phyloP scores from a whole-genome alignment of 2,329 filamentous ascomycete genomes.

The Endocalyx cinctus region DNA sequence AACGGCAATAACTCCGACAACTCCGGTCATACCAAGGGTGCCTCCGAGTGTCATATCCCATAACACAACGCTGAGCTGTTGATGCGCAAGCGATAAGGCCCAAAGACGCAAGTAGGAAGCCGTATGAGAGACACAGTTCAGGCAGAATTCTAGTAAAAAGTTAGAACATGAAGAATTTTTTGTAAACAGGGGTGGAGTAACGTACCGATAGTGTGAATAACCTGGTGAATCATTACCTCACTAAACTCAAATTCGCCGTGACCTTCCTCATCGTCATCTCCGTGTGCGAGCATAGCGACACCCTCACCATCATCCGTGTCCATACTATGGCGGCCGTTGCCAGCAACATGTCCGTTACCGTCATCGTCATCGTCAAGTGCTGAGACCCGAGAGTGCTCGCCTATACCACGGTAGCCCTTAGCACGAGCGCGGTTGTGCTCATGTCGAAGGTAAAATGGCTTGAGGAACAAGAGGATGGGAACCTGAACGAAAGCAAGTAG shows the following conservation, averaged over 20 bases:
- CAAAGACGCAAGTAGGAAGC: slow-evolving; percentile 98
- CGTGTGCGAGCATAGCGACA: slow-evolving; percentile 36
- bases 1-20: slow-evolving; percentile 71
- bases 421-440: slow-evolving; percentile 88
- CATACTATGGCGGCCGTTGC: slow-evolving; percentile 61
- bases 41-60: slow-evolving; percentile 93
- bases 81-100: slow-evolving; percentile 94
- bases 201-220: slow-evolving; percentile 97
- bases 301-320: slow-evolving; percentile 65
- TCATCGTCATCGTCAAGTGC: slow-evolving; percentile 89
- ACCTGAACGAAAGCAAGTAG: slow-evolving; percentile 82
- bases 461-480: slow-evolving; percentile 85
- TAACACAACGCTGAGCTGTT: slow-evolving; percentile 92
- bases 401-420: slow-evolving; percentile 87
- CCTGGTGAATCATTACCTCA: slow-evolving; percentile 97
- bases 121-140: slow-evolving; percentile 98
- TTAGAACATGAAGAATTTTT: slow-evolving; percentile 4
- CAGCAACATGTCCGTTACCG: slow-evolving; percentile 55
- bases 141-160: slow-evolving; percentile 75
- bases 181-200: slow-evolving; percentile 10
- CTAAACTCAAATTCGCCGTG: slow-evolving; percentile 97
- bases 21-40: slow-evolving; percentile 63
- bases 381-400: slow-evolving; percentile 81
- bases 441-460: slow-evolving; percentile 90
- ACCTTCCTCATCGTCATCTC: slow-evolving; percentile 67